Base-by-base conservation (phyloP, 225 moss, liverwort and hornwort species). In the Antitrichia curtipendula region DNA sequence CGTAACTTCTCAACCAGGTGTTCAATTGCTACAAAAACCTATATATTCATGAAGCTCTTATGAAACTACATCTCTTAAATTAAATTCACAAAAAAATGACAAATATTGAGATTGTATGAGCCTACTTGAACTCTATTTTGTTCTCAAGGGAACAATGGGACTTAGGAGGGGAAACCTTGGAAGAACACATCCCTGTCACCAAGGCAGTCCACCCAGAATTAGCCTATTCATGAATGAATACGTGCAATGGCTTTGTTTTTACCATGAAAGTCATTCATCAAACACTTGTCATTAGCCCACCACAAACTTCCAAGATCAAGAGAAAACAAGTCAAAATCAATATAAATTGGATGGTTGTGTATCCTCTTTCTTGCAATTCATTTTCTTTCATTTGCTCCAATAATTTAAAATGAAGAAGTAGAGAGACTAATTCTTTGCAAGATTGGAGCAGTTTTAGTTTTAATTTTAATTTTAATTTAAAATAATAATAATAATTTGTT, bases 251-350 rank as follows among this genome's bases (percentile, higher is more conserved):
- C 6, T 65, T 65, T 0, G 3, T 20, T 20, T 65, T 19, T 10
- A 36, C 2, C 0, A 64, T 5, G 10, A 19, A 64, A 64, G 3
- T n/a, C 3, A 38, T 66, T n/a, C 22, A n/a, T 12, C 3, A 21
- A 3, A 21, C 3, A 25, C 8, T 40, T 66, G 49, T 41, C 6
- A 14, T 0, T 23, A 68, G 1, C 23, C 38, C 13, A 69, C 14
- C 2, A 24, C 41, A 40, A 40, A 2, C 0, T 40, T 70, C 8
- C 0, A 0, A 2, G 27, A 2, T 43, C 15, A 43, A 71, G 6
- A 18, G 2, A 73, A 29, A 47, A 73, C 12, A 47, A 19, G 18
- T 73, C 31, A 47, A 73, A 31, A 73, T 47, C 18, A 47, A 18
- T 29, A 73, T 18, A 47, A 73, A 18, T 10, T 17, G 4, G 10